These are phyloP conservation scores for Cunninghamia lanceolata DNA, from an alignment of 75 land plant species.

Conservation along the genomic window DNA sequence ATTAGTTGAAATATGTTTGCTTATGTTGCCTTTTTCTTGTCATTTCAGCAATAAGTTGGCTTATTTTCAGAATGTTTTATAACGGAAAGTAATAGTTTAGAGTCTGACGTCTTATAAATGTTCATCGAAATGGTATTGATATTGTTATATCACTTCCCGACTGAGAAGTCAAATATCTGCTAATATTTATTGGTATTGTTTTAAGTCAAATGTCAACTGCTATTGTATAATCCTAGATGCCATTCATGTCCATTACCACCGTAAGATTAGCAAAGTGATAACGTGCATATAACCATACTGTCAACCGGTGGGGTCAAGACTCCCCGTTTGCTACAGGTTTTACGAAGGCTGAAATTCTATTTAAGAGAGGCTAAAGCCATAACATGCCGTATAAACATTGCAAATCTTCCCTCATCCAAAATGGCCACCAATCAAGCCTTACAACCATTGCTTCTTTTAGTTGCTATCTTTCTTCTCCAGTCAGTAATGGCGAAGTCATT, in stretches of 20 bases:
- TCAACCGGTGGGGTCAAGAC: neutral
- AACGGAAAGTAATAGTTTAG: too few species aligned
- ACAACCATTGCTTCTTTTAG: neutral
- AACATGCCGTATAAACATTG: neutral
- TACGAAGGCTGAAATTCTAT: neutral
- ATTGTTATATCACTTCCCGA: too few species aligned
- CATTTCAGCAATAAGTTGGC: too few species aligned
- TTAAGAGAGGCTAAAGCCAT: neutral
- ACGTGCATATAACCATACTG: neutral
- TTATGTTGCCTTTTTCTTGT: too few species aligned
- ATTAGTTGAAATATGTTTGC: too few species aligned
- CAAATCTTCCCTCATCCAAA: neutral
- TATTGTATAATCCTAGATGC: too few species aligned
- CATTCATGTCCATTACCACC: neutral
- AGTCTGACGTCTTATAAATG: too few species aligned
- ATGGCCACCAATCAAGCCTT: neutral
- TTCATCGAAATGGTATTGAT: too few species aligned
- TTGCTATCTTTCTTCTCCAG: neutral
- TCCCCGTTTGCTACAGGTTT: neutral
- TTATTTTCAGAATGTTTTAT: too few species aligned
- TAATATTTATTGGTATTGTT: too few species aligned
- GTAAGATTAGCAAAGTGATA: neutral
- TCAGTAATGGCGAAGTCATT: neutral
- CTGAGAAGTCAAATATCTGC: too few species aligned
- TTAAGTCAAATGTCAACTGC: too few species aligned